Base-by-base conservation (phyloP, 2,329 filamentous ascomycete species). In the Ophiocordyceps camponoti-leonardi region DNA sequence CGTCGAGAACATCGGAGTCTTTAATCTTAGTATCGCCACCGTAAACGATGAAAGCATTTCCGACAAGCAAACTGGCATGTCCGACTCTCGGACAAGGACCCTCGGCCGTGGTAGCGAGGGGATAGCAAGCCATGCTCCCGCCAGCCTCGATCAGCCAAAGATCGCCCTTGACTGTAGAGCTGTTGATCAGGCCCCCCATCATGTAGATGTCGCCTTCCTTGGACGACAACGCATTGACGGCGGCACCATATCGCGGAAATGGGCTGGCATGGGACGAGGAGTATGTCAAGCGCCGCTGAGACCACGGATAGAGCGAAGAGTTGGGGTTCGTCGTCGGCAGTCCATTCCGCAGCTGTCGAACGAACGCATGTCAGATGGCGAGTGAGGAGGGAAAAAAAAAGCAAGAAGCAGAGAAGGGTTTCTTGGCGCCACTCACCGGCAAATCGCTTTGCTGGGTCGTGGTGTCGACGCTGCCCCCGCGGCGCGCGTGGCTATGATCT, bases 31-130 rank as follows among this genome's bases (percentile, higher is more conserved):
- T 98, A 62, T 98, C 93, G 58, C 92, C 92, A 44, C 92, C 93
- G 58, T 96, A 98, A 13, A 98, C 92, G 54, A 98, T 98, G 61
- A 96, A 98, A 0, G 92, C 92, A 63, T 98, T 98, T 47, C 93
- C 93, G 45, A 98, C 92, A 16, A 98, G 72, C 56, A 98, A 69
- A 68, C 88, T 93, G 19, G 90, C 75, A 66, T 98, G 92, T 4
- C 92, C 92, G 45, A 98, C 92, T 67, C 92, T 78, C 1, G 93
- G 92, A 4, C 92, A 88, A 1, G 92, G 93, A 0, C 92, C 92
- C 63, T 98, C 92, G 19, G 87, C 84, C 0, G 87, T 92, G 1
- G 92, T 95, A 12, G 83, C 78, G 46, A 98, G 78, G 22, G 88
- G 90, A 60, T 93, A 94, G 63, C 92, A 96, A 20, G 86, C 77